These are phyloP conservation scores for Chaetomiaceae sp. DNA, from an alignment of 2,329 filamentous ascomycete genomes.

Conservation along the genomic window DNA sequence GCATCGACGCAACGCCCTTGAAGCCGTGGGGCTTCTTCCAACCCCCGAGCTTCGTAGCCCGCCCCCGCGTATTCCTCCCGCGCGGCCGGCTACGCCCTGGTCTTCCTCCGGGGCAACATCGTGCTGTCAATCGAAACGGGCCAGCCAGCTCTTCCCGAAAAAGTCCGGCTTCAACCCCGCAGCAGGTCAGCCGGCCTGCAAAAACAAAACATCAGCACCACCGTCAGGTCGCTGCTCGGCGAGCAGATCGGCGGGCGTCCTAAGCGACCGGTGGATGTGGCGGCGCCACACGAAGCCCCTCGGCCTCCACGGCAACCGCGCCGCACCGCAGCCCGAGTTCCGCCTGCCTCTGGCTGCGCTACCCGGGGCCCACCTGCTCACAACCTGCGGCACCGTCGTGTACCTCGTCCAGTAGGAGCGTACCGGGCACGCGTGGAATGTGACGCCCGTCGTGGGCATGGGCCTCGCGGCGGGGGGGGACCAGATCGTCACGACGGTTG, in stretches of 20 bases:
- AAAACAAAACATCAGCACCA: constrained; percentile 54
- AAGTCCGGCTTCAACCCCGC: constrained; percentile 55
- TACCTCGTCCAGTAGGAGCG: constrained; percentile 50
- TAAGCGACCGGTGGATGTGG: constrained; percentile 52
- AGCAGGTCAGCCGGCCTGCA: too few species aligned
- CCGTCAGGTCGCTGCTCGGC: constrained; percentile 54
- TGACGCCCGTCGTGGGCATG: constrained; percentile 52
- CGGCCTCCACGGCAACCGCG: constrained; percentile 29
- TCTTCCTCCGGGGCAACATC: constrained; percentile 52
- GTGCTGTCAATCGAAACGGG: constrained; percentile 56
- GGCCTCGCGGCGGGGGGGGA: constrained; percentile 52
- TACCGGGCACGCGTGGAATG: constrained; percentile 46
- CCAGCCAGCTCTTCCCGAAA: constrained; percentile 49
- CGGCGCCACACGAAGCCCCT: constrained; percentile 8
- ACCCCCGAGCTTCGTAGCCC: constrained; percentile 41
- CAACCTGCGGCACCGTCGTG: constrained; percentile 49
- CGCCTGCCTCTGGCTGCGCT: constrained; percentile 56
- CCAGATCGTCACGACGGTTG: constrained; percentile 57
- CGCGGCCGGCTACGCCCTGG: constrained; percentile 51
- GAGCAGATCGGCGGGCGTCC: constrained; percentile 53
- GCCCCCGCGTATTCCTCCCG: constrained; percentile 47
- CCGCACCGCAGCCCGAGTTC: constrained; percentile 43
- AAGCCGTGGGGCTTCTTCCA: constrained; percentile 47
- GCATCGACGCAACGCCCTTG: constrained; percentile 51
- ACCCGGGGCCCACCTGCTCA: constrained; percentile 47